Evolutionary conservation across 345 rosid species (phyloP), one percentile per base, ranked within the genome.

Genomic region (Punica granatum): DNA sequence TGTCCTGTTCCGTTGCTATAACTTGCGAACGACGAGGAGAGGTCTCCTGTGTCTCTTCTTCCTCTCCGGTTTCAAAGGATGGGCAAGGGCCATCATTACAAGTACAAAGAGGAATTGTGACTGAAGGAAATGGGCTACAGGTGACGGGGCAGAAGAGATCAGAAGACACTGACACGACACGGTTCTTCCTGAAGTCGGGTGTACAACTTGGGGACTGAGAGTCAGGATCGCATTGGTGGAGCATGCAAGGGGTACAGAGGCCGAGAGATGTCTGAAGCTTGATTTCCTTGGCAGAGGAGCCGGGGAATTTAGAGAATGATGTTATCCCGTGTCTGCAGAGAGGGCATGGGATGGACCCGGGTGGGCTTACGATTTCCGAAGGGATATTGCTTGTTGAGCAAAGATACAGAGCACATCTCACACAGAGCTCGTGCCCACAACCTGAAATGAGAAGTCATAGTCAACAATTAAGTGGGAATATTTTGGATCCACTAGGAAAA

Each of bases 311-410:
- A 56, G 68, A 67, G 16, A 94, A 94, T 31, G 93, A 85, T 13
- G 85, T 84, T 63, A 91, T 90, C 56, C 92, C 92, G 15, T 86
- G 89, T 77, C 99, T 88, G 70, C 99, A 95, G 43, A 95, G 96
- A 35, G 99, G 98, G 70, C 99, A 95, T 7, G 99, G 98, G 56
- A 95, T 86, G 48, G 97, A 86, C 12, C 99, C 99, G 3, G 89
- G 87, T 3, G 87, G 98, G 37, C 78, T 88, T 8, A 74, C 77
- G 65, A 77, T 70, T 60, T 88, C 92, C 0, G 93, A 83, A 44
- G 96, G 79, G 30, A 81, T 76, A 75, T 78, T 85, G 84, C 93
- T 85, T 7, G 96, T 77, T 46, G 98, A 91, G 81, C 98, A 95
- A 32, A 95, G 96, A 75, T 95, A 91, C 64, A 95, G 83, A 7